These are phyloP conservation scores for Cyberlindnera subsufficiens DNA, from an alignment of 805 yeast genomes.

Conservation along the genomic window DNA sequence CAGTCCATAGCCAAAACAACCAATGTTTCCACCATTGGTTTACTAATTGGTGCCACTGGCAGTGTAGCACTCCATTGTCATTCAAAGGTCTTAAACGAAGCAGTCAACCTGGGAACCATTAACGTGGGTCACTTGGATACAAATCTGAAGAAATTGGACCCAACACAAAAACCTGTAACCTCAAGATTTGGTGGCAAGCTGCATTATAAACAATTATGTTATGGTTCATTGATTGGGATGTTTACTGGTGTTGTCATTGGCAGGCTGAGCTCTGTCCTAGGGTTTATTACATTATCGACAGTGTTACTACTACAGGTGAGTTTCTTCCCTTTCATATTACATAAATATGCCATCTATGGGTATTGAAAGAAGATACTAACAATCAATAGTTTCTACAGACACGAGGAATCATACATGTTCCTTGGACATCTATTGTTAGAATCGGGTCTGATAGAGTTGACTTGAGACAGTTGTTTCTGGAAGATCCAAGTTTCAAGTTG, in stretches of 20 bases:
- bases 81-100: slow-evolving; percentile 22
- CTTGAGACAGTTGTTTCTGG: slow-evolving; percentile 44
- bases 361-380: slow-evolving; percentile 4
- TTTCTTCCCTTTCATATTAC: background rate
- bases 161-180: slow-evolving; percentile 6
- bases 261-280: slow-evolving; percentile 48
- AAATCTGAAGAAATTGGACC: slow-evolving; percentile 8
- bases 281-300: slow-evolving; percentile 42
- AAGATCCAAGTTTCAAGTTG: slow-evolving; percentile 55
- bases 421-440: slow-evolving; percentile 30
- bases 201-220: slow-evolving; percentile 51
- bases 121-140: slow-evolving; percentile 8
- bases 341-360: background rate
- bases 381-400: slow-evolving; percentile 45
- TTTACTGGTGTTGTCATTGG: slow-evolving; percentile 53
- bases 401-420: slow-evolving; percentile 45
- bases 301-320: slow-evolving; percentile 27
- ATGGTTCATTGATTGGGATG: slow-evolving; percentile 57
- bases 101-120: slow-evolving; percentile 19
- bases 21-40: slow-evolving; percentile 12
- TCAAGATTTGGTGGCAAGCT: slow-evolving; percentile 37
- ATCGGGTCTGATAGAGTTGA: slow-evolving; percentile 37
- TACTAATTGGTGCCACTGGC: slow-evolving; percentile 21
- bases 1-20: background rate
- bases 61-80: slow-evolving; percentile 14